Percentiles rank a stretch among this genome's conserved stretches.
Conservation (phyloP, 768 basidiomycete genomes). For the Cystofilobasidium ferigula region DNA sequence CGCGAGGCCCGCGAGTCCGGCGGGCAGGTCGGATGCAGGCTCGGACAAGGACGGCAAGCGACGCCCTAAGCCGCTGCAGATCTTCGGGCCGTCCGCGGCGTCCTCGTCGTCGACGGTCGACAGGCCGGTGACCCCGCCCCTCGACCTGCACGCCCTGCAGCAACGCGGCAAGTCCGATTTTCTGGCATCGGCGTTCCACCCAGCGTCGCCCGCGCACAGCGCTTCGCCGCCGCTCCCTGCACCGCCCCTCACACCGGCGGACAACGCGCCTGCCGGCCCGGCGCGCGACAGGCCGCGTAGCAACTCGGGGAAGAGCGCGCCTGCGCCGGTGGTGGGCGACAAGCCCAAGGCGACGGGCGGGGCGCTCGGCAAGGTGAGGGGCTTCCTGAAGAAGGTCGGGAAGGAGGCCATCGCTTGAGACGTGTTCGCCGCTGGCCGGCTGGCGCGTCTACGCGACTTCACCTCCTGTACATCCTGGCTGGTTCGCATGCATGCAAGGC, state of each 20-base stretch:
- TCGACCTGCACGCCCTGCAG: background rate
- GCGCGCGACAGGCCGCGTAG: background rate
- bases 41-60: background rate
- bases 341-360: background rate
- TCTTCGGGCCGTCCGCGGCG: background rate
- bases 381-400: slow-evolving; percentile 3
- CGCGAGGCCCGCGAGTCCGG: background rate
- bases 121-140: background rate
- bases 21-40: background rate
- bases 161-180: slow-evolving; percentile 9
- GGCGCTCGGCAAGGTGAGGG: background rate
- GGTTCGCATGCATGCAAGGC: too few species aligned
- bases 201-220: background rate
- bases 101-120: background rate
- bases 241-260: background rate
- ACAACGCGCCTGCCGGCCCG: background rate
- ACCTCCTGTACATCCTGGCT: too few species aligned
- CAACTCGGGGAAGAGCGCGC: background rate
- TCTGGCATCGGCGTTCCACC: slow-evolving; percentile 7
- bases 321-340: background rate
- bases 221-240: background rate
- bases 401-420: background rate
- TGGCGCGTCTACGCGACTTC: too few species aligned
- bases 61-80: slow-evolving; percentile 8
- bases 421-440: background rate